These are phyloP conservation scores for Aspergillus pseudoterreus DNA, from an alignment of 2,329 filamentous ascomycete species.

Conservation along the genomic window DNA sequence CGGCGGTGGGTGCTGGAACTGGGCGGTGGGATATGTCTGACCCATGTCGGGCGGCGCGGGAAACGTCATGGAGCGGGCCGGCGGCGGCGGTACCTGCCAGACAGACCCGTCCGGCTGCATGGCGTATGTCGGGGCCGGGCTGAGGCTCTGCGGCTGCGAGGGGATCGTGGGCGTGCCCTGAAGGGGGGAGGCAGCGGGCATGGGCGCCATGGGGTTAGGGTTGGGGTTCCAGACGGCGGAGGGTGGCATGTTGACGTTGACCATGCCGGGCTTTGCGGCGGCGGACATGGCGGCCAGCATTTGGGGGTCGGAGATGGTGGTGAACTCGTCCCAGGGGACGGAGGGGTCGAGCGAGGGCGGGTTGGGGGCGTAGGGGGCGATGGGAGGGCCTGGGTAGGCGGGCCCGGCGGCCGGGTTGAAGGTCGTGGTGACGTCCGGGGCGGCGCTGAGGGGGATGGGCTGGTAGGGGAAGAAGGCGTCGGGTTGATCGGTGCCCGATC, in stretches of 20 bases:
- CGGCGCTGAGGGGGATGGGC: conserved; percentile 31
- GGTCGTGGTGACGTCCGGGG: conserved; percentile 29
- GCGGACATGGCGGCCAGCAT: conserved; percentile 30
- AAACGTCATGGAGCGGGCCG: conserved; percentile 32
- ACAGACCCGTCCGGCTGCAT: conserved; percentile 35
- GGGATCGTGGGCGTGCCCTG: conserved; percentile 28
- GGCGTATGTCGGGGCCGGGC: conserved; percentile 25
- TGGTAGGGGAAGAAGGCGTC: conserved; percentile 37
- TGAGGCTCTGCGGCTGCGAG: conserved; percentile 29
- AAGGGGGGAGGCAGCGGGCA: conserved; percentile 27
- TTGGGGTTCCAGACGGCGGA: conserved; percentile 30
- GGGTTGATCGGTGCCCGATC: conserved; percentile 28
- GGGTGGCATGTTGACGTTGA: conserved; percentile 32
- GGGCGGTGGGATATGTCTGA: conserved; percentile 23
- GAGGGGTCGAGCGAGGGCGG: conserved; percentile 29
- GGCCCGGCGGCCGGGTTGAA: conserved; percentile 17
- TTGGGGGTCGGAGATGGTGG: conserved; percentile 35
- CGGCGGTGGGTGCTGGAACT: conserved; percentile 25
- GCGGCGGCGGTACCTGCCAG: conserved; percentile 31
- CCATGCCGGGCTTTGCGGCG: conserved; percentile 27
- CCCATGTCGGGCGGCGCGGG: conserved; percentile 29
- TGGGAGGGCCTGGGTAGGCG: conserved; percentile 28
- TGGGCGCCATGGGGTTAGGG: conserved; percentile 22
- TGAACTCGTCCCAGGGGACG: conserved; percentile 37
- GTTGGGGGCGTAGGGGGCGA: conserved; percentile 28